phyloP scores from a whole-genome alignment of 495 filamentous ascomycete species.

The Glutinoglossum americanum region DNA sequence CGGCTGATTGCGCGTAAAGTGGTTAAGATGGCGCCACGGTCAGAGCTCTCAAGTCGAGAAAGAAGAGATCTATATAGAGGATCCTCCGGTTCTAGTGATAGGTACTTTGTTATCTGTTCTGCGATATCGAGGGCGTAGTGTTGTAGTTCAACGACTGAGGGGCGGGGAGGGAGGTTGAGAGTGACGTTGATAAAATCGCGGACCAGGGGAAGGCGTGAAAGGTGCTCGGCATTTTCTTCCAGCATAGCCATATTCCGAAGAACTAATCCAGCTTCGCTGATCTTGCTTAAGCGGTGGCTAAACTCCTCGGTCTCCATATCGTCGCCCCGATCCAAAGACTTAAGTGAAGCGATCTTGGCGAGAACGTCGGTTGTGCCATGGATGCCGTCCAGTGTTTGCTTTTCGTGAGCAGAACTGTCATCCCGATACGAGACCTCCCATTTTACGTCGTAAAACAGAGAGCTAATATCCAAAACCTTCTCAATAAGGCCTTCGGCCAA shows the following conservation, averaged over 20 bases:
- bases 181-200: constrained; percentile 65
- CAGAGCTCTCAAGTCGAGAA: constrained; percentile 42
- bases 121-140: constrained; percentile 85
- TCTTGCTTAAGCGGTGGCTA: constrained; percentile 42
- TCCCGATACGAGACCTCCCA: constrained; percentile 57
- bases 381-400: constrained; percentile 45
- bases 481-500: constrained; percentile 75
- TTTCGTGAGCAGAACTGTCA: constrained; percentile 25
- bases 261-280: constrained; percentile 73
- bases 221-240: constrained; percentile 65
- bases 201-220: constrained; percentile 47
- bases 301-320: constrained; percentile 54
- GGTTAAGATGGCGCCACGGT: constrained; percentile 70
- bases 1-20: constrained; percentile 69
- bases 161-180: constrained; percentile 51
- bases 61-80: constrained; percentile 61
- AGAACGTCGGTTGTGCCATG: constrained; percentile 58
- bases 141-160: constrained; percentile 65
- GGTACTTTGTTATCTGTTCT: constrained; percentile 69
- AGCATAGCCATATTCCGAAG: constrained; percentile 86
- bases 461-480: constrained; percentile 52
- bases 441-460: constrained; percentile 57
- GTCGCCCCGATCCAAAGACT: constrained; percentile 34
- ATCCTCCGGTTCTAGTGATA: constrained; percentile 45
- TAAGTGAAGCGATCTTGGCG: constrained; percentile 36